These are phyloP conservation scores for Erysimum cheiri DNA, from an alignment of 441 rosid species.

Conservation along the genomic window DNA sequence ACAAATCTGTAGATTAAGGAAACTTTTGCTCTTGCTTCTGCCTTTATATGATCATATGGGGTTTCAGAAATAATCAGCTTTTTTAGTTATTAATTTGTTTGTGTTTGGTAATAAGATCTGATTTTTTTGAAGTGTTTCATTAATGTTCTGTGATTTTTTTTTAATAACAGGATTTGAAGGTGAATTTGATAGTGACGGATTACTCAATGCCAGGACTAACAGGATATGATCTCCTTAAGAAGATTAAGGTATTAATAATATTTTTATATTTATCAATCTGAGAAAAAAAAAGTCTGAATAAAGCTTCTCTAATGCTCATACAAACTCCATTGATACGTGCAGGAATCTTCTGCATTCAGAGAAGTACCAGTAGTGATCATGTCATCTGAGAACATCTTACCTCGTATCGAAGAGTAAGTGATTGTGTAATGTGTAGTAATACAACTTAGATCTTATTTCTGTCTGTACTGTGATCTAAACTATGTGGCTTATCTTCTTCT, in stretches of 20 bases:
- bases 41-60: constrained; percentile 4
- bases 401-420: constrained; percentile 75
- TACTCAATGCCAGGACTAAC: constrained; percentile 98
- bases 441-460: constrained; percentile 2
- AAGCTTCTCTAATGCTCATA: constrained; percentile 17
- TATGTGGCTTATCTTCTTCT: background rate
- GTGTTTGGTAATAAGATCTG: constrained; percentile 6
- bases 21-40: background rate
- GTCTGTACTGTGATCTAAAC: constrained; percentile 15
- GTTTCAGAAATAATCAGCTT: background rate
- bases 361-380: constrained; percentile 92
- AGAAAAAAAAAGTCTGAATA: background rate
- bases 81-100: background rate
- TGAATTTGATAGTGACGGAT: constrained; percentile 92
- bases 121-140: background rate
- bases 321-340: constrained; percentile 27
- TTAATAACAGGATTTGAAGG: constrained; percentile 72
- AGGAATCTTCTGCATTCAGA: constrained; percentile 81
- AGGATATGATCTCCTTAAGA: constrained; percentile 92
- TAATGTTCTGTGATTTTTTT: background rate
- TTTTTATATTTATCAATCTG: background rate
- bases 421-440: background rate
- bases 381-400: constrained; percentile 86
- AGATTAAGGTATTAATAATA: constrained; percentile 66
- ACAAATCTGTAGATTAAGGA: constrained; percentile 12